These are phyloP conservation scores for Carpinus fangiana DNA, from an alignment of 306 rosid species.

Conservation along the genomic window DNA sequence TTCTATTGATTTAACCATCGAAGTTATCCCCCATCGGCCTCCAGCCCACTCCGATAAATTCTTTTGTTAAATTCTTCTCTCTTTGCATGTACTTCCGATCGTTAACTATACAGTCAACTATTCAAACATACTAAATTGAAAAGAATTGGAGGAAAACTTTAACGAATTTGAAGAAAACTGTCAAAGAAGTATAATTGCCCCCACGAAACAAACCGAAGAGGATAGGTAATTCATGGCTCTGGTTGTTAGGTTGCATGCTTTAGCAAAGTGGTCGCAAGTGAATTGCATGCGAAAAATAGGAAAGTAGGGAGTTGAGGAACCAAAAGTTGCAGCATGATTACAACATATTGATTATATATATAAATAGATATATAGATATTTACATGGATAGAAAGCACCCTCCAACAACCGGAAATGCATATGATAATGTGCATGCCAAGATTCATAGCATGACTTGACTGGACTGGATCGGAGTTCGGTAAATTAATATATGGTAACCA, in stretches of 20 bases:
- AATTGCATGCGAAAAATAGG: background rate
- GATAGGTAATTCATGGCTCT: background rate
- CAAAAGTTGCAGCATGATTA: slow-evolving; percentile 9
- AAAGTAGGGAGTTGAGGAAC: slow-evolving; percentile 7
- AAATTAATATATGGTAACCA: too few relatives aligned
- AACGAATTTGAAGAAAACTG: too few relatives aligned
- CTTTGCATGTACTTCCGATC: too few relatives aligned
- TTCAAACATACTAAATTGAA: too few relatives aligned
- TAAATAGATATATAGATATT: too few relatives aligned
- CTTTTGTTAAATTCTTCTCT: too few relatives aligned
- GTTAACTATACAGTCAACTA: too few relatives aligned
- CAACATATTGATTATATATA: slow-evolving; percentile 2
- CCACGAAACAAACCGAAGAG: background rate
- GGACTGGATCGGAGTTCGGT: background rate
- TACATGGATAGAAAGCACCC: background rate
- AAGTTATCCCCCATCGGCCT: too few relatives aligned
- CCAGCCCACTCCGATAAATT: too few relatives aligned
- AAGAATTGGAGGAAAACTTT: too few relatives aligned
- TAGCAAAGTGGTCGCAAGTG: background rate
- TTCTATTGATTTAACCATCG: too few relatives aligned
- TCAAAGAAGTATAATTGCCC: background rate
- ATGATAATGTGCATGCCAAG: background rate
- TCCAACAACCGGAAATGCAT: background rate
- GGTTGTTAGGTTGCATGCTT: background rate
- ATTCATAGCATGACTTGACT: background rate